Base-by-base conservation (phyloP, 306 rosid species). In the Alnus rubra region DNA sequence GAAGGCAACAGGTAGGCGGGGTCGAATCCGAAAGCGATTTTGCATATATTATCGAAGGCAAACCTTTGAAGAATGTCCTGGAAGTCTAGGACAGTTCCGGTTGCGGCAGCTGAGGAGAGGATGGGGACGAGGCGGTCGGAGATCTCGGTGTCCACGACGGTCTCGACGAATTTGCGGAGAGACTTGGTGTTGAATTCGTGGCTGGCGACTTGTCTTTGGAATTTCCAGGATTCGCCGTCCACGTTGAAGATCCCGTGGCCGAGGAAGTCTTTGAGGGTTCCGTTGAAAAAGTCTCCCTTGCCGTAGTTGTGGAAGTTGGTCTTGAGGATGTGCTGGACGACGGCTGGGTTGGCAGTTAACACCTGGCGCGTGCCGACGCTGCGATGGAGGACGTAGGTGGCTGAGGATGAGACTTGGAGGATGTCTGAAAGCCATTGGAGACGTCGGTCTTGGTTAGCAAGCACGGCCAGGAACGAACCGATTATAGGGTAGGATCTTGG, bases 1-100 rank as follows among this genome's bases (percentile, higher is more conserved):
- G 92, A 88, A 1, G 91, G 91, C 18, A 79, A 74, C 28, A 93
- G 76, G 76, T 89, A 88, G 18, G 82, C 84, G 0, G 97, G 98
- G 31, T 93, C 92, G 64, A 76, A 88, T 2, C 97, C 97, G 28
- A 91, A 89, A 12, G 92, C 92, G 30, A 91, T 90, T 49, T 60
- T 84, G 67, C 94, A 86, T 3, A 91, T 88, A 69, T 90, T 93
- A 16, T 93, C 97, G 23, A 93, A 88, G 0, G 93, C 90, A 55
- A 93, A 93, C 9, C 97, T 82, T 91, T 78, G 2, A 56, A 93
- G 90, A 47, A 91, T 77, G 55, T 93, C 92, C 65, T 91, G 92
- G 28, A 91, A 80, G 68, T 90, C 88, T 0, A 80, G 55, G 49
- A 86, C 28, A 14, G 71, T 65, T 74, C 56, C 0, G 13, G 31